Evolutionary conservation across 345 rosid species (phyloP).

Genomic region (Corchorus capsularis): DNA sequence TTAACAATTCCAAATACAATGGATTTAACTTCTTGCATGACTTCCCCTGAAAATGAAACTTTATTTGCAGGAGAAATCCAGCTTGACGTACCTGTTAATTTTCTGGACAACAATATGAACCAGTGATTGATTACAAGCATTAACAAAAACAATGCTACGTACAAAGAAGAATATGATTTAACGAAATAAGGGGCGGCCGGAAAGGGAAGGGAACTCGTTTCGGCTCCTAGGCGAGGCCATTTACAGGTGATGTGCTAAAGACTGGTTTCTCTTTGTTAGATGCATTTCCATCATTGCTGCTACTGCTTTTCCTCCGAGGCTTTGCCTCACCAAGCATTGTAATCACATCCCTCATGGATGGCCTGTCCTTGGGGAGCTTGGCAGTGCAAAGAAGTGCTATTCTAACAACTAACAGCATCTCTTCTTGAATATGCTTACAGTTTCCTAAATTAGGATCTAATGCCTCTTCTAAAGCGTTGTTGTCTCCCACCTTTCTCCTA

Average conservation of each 20-base stretch:
- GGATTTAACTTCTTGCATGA: neutral
- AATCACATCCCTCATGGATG: conserved; percentile 86
- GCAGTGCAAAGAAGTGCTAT: conserved; percentile 87
- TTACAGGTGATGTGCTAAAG: conserved; percentile 73
- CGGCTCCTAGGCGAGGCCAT: conserved; percentile 62
- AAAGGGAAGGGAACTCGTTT: conserved; percentile 10
- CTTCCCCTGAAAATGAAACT: neutral
- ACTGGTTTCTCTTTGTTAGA: conserved; percentile 51
- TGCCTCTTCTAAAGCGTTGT: conserved; percentile 58
- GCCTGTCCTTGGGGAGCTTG: conserved; percentile 87
- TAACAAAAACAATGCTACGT: conserved; percentile 35
- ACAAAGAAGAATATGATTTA: conserved; percentile 42
- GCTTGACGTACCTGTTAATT: conserved; percentile 16
- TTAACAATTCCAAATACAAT: neutral
- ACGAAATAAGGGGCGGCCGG: too few species aligned
- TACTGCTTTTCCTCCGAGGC: conserved; percentile 79
- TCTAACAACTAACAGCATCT: conserved; percentile 85
- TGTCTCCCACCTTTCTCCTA: conserved; percentile 63
- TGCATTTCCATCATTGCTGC: conserved; percentile 41
- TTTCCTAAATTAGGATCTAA: conserved; percentile 73
- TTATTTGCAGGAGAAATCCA: conserved; percentile 22
- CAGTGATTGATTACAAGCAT: conserved; percentile 36
- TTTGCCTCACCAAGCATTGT: conserved; percentile 95
- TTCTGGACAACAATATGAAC: conserved; percentile 24
- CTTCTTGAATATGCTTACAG: conserved; percentile 87